Evolutionary conservation across 129 eudicot species (phyloP), one percentile per base, ranked within the genome.

Genomic region (Pseudognaphalium luteoalbum): DNA sequence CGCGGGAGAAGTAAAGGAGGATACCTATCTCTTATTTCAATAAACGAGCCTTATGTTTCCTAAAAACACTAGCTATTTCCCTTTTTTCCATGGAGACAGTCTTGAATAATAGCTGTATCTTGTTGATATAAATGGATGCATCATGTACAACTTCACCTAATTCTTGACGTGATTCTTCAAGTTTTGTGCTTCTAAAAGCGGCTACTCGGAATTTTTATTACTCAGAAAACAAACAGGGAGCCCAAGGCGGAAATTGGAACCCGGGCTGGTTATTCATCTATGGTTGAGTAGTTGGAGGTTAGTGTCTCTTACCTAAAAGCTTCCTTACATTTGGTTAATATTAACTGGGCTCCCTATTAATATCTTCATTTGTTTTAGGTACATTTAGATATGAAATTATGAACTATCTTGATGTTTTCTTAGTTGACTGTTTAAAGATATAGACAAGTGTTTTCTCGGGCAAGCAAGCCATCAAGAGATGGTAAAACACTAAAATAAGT

Each of bases 181-280:
- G 6, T 15, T 72, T 72, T 14, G n/a, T 62, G 64, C 54, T 72
- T 72, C 7, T 34, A 51, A 52, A 28, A 28, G 3, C 32, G 76
- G 76, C 62, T 75, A 62, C 34, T 7, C 42, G 1, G 28, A 25
- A 25, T 25, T 14, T 75, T 72, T 47, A 65, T 65, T 22, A 41
- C 59, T 73, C 80, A 91, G 99, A 94, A 91, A 88, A 85, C 96
- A 22, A 93, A 93, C 88, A 94, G 85, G 80, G 93, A 82, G 1
- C 90, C 93, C 12, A 91, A 94, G 89, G 97, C 91, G 84, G 97
- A 94, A 80, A 94, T 91, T 44, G 97, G 99, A 76, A 94, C 99
- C 33, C 86, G 86, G 64, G 84, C 83, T 51, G 86, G 88, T 32
- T 90, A 12, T 44, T 14, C 17, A 44, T 44, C 17, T 44, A 44